phyloP scores from a whole-genome alignment of 2,329 filamentous ascomycete species.

The Whalleya microplaca region DNA sequence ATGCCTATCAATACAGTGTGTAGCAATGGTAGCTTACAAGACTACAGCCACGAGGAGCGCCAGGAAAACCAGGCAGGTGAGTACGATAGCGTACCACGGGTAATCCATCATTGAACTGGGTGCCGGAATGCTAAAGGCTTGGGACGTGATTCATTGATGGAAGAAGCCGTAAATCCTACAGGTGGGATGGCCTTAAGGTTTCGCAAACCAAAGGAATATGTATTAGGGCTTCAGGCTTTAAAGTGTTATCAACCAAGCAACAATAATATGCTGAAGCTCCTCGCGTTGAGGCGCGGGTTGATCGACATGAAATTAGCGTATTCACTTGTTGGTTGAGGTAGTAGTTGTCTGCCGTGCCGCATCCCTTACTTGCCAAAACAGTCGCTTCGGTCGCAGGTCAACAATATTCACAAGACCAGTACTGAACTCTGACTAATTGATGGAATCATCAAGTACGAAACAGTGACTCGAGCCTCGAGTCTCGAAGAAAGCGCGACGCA shows the following conservation, averaged over 20 bases:
- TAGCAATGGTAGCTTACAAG: slow-evolving; percentile 19
- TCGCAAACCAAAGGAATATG: not conserved
- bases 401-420: not conserved
- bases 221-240: not conserved
- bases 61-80: slow-evolving; percentile 11
- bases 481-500: not conserved
- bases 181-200: not conserved
- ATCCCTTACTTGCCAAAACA: slow-evolving; percentile 13
- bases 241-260: not conserved
- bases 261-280: slow-evolving; percentile 1
- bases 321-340: not conserved
- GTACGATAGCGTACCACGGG: slow-evolving; percentile 19
- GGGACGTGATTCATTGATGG: not conserved
- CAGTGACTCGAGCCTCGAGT: not conserved
- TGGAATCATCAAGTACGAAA: too few species aligned
- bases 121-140: too few species aligned
- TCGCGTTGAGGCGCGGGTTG: slow-evolving; percentile 2
- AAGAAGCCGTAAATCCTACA: not conserved
- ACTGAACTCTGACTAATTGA: too few species aligned
- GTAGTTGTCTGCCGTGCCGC: not conserved
- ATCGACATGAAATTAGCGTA: slow-evolving; percentile 3
- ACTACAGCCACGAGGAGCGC: slow-evolving; percentile 9
- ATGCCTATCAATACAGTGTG: not conserved
- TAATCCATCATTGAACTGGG: slow-evolving; percentile 16
- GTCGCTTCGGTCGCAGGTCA: not conserved